These are phyloP conservation scores for Dryadomyces quercus-mongolicae DNA, from an alignment of 2,329 filamentous ascomycete species.

Conservation along the genomic window DNA sequence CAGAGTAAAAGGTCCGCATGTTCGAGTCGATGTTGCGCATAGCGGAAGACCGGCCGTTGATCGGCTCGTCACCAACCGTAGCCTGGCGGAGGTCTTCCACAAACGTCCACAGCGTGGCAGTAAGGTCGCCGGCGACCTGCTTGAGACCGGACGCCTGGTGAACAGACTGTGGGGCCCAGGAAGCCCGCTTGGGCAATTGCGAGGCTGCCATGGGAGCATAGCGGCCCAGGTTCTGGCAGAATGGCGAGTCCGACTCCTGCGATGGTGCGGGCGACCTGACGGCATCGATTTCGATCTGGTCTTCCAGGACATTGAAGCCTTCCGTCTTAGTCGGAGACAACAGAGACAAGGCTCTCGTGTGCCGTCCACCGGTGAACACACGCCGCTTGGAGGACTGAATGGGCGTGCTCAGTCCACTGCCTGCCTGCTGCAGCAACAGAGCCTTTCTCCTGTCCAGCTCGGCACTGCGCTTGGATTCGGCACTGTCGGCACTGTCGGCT, in stretches of 20 bases:
- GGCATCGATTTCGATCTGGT: constrained; percentile 23
- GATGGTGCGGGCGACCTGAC: constrained; percentile 21
- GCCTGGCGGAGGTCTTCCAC: constrained; percentile 91
- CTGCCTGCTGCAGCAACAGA: constrained; percentile 38
- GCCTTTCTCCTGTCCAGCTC: constrained; percentile 67
- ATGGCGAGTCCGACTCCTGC: constrained; percentile 17
- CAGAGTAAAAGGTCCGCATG: constrained; percentile 8
- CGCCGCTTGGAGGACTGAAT: constrained; percentile 35
- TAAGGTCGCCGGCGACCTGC: constrained; percentile 81
- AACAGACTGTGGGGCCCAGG: constrained; percentile 43
- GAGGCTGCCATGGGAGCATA: constrained; percentile 22
- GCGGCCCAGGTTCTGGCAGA: constrained; percentile 18
- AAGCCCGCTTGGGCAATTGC: constrained; percentile 40
- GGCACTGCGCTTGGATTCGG: constrained; percentile 28
- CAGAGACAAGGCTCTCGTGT: constrained; percentile 60
- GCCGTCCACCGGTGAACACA: constrained; percentile 52
- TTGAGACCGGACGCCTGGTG: constrained; percentile 40
- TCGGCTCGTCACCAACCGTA: constrained; percentile 86
- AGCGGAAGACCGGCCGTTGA: constrained; percentile 35
- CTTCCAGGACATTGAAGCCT: constrained; percentile 31
- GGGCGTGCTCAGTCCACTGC: constrained; percentile 15
- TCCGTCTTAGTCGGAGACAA: constrained; percentile 54
- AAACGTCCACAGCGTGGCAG: constrained; percentile 84
- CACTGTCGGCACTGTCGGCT: constrained; percentile 1
- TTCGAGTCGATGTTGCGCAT: constrained; percentile 22